Conservation (phyloP, 306 rosid genomes). For the Lathyrus oleraceus region DNA sequence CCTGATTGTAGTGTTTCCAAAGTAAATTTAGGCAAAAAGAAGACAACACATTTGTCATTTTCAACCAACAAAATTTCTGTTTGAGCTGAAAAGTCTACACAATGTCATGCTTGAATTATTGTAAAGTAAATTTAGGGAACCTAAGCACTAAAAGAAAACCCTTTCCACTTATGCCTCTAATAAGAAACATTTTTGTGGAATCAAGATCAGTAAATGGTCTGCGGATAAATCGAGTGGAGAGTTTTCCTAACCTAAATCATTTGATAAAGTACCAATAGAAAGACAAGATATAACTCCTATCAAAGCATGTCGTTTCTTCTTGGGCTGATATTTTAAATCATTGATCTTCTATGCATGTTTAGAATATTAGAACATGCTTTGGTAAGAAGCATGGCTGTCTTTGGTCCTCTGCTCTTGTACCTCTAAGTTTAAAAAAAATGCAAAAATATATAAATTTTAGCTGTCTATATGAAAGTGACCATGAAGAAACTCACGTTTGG, state of each 20-base stretch:
- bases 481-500: slow-evolving; percentile 37
- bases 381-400: background rate
- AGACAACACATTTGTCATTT: slow-evolving; percentile 2
- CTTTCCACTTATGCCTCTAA: background rate
- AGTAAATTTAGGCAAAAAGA: background rate
- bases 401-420: background rate
- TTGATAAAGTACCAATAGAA: background rate
- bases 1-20: background rate
- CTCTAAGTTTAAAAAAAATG: background rate
- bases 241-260: background rate
- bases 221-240: background rate
- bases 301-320: background rate
- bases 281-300: background rate
- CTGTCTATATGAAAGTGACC: background rate
- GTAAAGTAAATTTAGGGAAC: background rate
- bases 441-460: background rate
- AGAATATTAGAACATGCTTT: background rate
- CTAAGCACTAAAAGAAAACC: background rate
- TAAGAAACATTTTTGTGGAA: background rate
- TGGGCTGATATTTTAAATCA: no score
- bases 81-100: background rate
- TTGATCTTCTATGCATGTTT: no score
- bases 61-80: background rate
- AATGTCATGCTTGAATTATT: background rate
- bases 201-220: background rate